Evolutionary conservation across 371 early-diverging fungal genomes (phyloP), one percentile per base, ranked within the genome.

Genomic region (Lichtheimia ornata): DNA sequence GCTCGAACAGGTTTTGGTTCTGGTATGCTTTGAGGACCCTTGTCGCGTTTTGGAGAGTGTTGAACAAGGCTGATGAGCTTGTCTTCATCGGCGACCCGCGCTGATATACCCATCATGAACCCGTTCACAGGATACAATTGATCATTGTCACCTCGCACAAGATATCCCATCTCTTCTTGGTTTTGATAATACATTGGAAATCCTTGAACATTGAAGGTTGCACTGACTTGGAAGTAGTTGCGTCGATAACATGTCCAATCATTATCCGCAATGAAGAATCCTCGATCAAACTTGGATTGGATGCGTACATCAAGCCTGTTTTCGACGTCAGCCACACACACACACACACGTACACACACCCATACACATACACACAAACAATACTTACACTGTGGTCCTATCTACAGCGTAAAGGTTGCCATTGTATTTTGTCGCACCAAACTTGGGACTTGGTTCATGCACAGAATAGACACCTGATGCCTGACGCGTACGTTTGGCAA

Each of bases 191-290:
- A 57, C 57, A 56, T 44, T 7, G 67, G 74, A 17, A 71, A 72
- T 15, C 82, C 83, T 9, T 74, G 66, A 18, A 90, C 73, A 22
- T 74, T 74, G 61, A 94, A 94, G 0, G 91, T 77, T 50, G 86
- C 81, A 61, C 92, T 91, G 42, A 96, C 81, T 71, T 96, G 94
- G 67, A 96, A 95, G 70, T 96, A 97, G 70, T 97, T 97, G 66
- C 97, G 86, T 41, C 97, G 89, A 69, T 97, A 97, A 69, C 97
- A 96, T 2, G 95, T 94, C 96, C 96, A 96, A 66, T 88, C 87
- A 58, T 84, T 86, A 43, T 88, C 84, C n/a, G 91, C 89, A 58
- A 89, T 70, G 66, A 91, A 91, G 77, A 90, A 93, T 3, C 94
- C 94, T 50, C 87, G 80, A 63, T 92, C 94, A 67, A 92, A 82